A percentile compares a stretch with the other conserved stretches of the same genome.
Evolutionary conservation across 2,329 filamentous ascomycete species (phyloP).

Genomic region (Lizonia empirigonia): DNA sequence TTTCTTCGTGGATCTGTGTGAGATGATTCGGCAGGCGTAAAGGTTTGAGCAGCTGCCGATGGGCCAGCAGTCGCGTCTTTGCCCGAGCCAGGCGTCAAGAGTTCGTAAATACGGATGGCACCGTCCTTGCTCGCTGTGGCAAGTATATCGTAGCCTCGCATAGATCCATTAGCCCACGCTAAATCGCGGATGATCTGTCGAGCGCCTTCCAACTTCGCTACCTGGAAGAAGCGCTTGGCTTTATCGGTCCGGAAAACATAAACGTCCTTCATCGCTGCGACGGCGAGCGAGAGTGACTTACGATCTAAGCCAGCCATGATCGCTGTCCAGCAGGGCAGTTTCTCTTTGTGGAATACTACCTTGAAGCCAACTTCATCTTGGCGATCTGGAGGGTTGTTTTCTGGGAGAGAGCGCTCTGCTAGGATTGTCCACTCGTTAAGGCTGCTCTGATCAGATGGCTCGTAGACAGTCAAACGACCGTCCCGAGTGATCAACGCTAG

Average conservation of each 20-base stretch:
- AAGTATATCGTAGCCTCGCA: conserved; percentile 86
- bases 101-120: conserved; percentile 82
- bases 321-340: conserved; percentile 77
- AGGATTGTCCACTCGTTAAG: conserved; percentile 76
- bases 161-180: conserved; percentile 90
- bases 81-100: conserved; percentile 65
- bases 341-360: conserved; percentile 86
- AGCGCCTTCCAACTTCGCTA: conserved; percentile 75
- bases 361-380: conserved; percentile 88
- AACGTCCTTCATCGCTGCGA: conserved; percentile 83
- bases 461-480: conserved; percentile 78
- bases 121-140: conserved; percentile 95
- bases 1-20: conserved; percentile 37
- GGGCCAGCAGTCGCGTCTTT: conserved; percentile 35
- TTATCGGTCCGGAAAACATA: conserved; percentile 80
- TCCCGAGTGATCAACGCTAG: conserved; percentile 84
- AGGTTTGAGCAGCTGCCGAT: conserved; percentile 28
- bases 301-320: conserved; percentile 79
- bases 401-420: conserved; percentile 76
- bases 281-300: conserved; percentile 79
- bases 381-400: conserved; percentile 65
- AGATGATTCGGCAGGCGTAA: conserved; percentile 27
- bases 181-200: conserved; percentile 82
- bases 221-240: conserved; percentile 81
- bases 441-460: conserved; percentile 83